Percentiles rank a stretch among this genome's conserved stretches.
phyloP scores from a whole-genome alignment of 75 land plant species.

The Cunninghamia lanceolata region DNA sequence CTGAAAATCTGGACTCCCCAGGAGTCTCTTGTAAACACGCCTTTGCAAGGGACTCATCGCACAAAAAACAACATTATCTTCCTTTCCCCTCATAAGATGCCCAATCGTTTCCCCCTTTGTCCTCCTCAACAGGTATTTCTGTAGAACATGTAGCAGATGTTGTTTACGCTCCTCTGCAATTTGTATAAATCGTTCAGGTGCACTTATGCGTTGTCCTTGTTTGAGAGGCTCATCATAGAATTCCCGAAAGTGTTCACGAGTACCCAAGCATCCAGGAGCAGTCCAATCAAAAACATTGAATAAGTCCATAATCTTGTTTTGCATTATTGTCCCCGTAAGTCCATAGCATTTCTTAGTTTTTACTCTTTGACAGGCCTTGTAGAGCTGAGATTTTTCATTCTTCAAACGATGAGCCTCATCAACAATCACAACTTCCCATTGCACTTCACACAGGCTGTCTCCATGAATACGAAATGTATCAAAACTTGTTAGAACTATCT shows the following conservation, averaged over 20 bases:
- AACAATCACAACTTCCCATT: constrained; percentile 87
- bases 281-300: constrained; percentile 95
- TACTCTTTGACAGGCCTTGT: constrained; percentile 58
- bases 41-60: constrained; percentile 91
- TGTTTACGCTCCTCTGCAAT: constrained; percentile 75
- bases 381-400: constrained; percentile 91
- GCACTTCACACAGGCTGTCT: constrained; percentile 39
- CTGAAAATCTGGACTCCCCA: constrained; percentile 84
- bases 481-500: constrained; percentile 88
- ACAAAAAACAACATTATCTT: constrained; percentile 96
- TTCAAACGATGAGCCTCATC: constrained; percentile 98
- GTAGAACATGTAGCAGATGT: constrained; percentile 62
- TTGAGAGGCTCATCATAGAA: constrained; percentile 93
- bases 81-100: constrained; percentile 96
- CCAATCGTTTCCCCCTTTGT: constrained; percentile 97
- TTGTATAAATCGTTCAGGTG: constrained; percentile 73
- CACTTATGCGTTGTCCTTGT: constrained; percentile 93
- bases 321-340: constrained; percentile 96
- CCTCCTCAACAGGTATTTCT: constrained; percentile 68
- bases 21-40: constrained; percentile 77
- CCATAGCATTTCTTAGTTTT: constrained; percentile 76
- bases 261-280: constrained; percentile 81
- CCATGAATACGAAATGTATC: constrained; percentile 86
- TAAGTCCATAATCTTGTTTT: constrained; percentile 87
- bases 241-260: constrained; percentile 83